These are phyloP conservation scores for Pleurotus platypus DNA, from an alignment of 768 basidiomycete species.

Conservation along the genomic window DNA sequence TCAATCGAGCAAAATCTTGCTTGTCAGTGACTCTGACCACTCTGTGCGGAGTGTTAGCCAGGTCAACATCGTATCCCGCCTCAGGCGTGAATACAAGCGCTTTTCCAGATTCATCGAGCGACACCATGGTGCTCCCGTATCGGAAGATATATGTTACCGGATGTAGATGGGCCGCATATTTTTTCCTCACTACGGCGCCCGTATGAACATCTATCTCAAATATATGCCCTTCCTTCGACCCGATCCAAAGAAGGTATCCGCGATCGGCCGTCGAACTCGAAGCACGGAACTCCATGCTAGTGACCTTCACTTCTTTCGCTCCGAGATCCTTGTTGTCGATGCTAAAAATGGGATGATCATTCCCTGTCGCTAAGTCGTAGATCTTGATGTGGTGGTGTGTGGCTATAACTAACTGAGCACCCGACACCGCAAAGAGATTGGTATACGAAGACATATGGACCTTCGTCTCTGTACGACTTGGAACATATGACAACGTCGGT, in stretches of 20 bases:
- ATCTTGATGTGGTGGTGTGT: conserved; percentile 56
- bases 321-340: conserved; percentile 64
- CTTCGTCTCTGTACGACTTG: conserved; percentile 38
- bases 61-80: conserved; percentile 36
- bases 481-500: conserved; percentile 36
- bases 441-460: conserved; percentile 59
- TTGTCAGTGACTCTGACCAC: conserved; percentile 75
- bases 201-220: conserved; percentile 75
- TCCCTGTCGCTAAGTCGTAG: conserved; percentile 52
- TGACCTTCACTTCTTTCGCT: conserved; percentile 66
- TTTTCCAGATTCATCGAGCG: conserved; percentile 86
- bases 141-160: conserved; percentile 73
- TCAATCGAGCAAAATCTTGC: conserved; percentile 71
- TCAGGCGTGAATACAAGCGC: conserved; percentile 65
- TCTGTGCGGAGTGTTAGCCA: conserved; percentile 48
- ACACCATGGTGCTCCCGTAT: conserved; percentile 67
- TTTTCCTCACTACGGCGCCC: conserved; percentile 53
- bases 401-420: conserved; percentile 55
- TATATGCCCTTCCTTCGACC: conserved; percentile 87
- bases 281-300: conserved; percentile 75
- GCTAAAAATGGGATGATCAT: conserved; percentile 35
- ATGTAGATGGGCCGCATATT: conserved; percentile 59
- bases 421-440: conserved; percentile 53
- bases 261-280: conserved; percentile 39
- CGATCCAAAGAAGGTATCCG: conserved; percentile 76